Conservation (phyloP, 192 early-diverging fungal species). For the Mortierella claussenii region DNA sequence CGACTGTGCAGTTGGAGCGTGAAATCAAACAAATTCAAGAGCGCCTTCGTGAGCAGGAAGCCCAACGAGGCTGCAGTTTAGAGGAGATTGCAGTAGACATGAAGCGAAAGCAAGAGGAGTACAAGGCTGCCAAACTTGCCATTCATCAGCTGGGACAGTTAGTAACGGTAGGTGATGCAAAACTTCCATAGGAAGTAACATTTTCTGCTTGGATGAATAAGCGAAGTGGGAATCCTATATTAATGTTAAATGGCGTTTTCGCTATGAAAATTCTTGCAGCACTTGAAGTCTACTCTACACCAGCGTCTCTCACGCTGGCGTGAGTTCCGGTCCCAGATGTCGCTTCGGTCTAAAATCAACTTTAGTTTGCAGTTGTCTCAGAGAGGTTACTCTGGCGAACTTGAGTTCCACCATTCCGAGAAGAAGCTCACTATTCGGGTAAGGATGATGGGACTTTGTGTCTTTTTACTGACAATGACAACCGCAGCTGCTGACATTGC, state of each 20-base stretch:
- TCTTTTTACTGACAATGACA: not conserved
- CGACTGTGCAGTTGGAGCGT: conserved; percentile 65
- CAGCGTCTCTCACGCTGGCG: conserved; percentile 61
- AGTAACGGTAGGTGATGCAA: conserved; percentile 53
- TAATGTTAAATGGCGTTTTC: too few relatives aligned
- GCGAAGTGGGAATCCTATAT: not conserved
- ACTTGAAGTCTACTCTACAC: conserved; percentile 10
- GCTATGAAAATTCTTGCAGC: conserved; percentile 13
- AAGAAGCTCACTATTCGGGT: conserved; percentile 73
- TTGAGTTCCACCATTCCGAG: conserved; percentile 79
- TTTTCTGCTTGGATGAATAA: not conserved
- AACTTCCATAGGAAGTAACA: too few relatives aligned
- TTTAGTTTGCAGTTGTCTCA: conserved; percentile 80
- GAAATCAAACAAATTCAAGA: conserved; percentile 64
- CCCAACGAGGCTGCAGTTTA: conserved; percentile 59
- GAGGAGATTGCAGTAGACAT: conserved; percentile 72
- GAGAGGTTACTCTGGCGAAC: conserved; percentile 85
- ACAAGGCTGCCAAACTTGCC: conserved; percentile 63
- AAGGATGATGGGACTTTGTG: conserved; percentile 3
- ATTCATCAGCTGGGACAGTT: conserved; percentile 62
- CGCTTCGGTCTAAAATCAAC: conserved; percentile 74
- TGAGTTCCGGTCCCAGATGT: conserved; percentile 78
- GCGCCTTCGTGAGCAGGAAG: conserved; percentile 67
- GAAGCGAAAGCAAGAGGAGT: conserved; percentile 57
- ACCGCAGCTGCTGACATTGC: too few relatives aligned